Evolutionary conservation across 2,329 filamentous ascomycete species (phyloP), one percentile per base, ranked within the genome.

Genomic region (Verticillium dahliae): DNA sequence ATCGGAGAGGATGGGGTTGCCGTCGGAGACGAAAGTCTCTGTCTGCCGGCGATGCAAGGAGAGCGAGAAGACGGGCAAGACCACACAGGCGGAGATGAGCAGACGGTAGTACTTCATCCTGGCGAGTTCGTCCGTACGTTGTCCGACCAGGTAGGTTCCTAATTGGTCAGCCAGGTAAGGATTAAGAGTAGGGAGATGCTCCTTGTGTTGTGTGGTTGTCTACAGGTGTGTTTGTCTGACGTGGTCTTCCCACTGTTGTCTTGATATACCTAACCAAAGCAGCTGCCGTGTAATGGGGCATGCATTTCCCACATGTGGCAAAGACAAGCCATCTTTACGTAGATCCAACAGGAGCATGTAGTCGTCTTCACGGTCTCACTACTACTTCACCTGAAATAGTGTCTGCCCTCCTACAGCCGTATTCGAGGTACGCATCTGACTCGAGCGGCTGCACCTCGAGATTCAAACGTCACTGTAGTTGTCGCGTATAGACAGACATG

Each of bases 1-100:
- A 65, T 75, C 72, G n/a, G 69, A 69, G 3, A 75, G 66, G 38
- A 75, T 75, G 2, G 74, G 74, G 62, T 75, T 75, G 27, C 74
- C 74, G 11, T 67, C 65, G 18, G 72, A 74, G 33, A 62, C 59
- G 60, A 73, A 69, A 33, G 60, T 67, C 62, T 54, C 62, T 56
- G 62, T 65, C 65, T 64, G 63, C 27, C 41, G 61, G 13, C 56
- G 11, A 9, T 6, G 18, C 15, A 18, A 27, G 5, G 56, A 37
- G 18, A 31, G 27, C 18, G 37, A 18, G 35, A 39, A n/a, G 7
- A n/a, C n/a, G 45, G 45, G 45, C 11, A 18, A 27, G 9, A 15
- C 45, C 45, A 50, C 7, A 13, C 22, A 18, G 45, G 45, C 45
- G 7, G 45, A 5, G 39, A 45, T 10, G 45, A n/a, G n/a, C 18